Evolutionary conservation across 441 rosid species (phyloP).

Genomic region (Populus hybrid): DNA sequence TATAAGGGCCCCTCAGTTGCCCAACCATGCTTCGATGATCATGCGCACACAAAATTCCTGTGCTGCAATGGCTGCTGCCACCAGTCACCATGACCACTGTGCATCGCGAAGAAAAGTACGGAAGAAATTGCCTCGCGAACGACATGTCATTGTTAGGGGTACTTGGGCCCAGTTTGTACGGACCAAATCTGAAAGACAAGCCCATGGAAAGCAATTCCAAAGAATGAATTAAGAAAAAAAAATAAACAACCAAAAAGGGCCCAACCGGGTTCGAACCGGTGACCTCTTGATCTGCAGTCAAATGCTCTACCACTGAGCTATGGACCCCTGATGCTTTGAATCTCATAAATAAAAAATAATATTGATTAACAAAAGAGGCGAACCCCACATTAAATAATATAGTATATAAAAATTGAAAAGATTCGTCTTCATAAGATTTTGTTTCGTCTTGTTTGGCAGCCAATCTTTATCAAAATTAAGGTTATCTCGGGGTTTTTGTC

Average conservation of each 20-base stretch:
- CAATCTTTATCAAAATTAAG: background rate
- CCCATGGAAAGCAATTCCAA: background rate
- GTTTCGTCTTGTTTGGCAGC: no score
- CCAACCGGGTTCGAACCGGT: conserved; percentile 83
- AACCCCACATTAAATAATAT: no score
- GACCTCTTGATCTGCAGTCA: conserved; percentile 87
- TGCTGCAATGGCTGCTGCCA: background rate
- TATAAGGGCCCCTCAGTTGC: background rate
- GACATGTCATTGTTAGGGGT: background rate
- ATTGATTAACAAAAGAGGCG: no score
- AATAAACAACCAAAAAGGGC: conserved; percentile 21
- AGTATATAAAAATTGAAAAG: no score
- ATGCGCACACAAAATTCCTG: background rate
- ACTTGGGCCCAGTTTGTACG: background rate
- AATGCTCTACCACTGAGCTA: conserved; percentile 91
- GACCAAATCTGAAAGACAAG: background rate
- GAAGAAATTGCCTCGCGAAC: background rate
- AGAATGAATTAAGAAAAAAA: no score
- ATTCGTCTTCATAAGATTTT: no score
- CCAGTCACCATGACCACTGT: no score
- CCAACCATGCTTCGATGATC: background rate
- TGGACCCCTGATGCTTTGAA: conserved; percentile 25
- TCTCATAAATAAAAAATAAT: accelerated
- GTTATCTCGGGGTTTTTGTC: background rate
- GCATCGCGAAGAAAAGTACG: no score